Evolutionary conservation across 2,329 filamentous ascomycete genomes (phyloP), one percentile per base, ranked within the genome.

Genomic region (Fusarium sp.): DNA sequence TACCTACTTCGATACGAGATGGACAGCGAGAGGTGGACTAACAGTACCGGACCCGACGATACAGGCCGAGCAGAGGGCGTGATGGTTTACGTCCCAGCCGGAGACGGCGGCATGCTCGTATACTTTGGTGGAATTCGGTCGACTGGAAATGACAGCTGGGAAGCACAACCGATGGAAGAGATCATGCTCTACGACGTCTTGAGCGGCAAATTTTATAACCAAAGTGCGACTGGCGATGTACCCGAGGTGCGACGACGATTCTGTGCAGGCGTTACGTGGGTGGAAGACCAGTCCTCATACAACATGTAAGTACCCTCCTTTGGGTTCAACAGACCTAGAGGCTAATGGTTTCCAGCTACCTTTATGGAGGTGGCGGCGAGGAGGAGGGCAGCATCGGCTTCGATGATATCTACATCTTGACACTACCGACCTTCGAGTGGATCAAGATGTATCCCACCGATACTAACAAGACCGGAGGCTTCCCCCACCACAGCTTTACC

Each of bases 391-490:
- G 81, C 13, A 25, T 58, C 4, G 87, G 86, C 20, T 90, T 83
- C 69, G 87, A 89, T 72, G 87, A 90, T 75, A 80, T 86, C 34
- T 90, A 89, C 70, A 84, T 89, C 58, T 79, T 90, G 25, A 83
- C 84, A 2, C 76, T 90, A 11, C 88, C 88, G 2, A 85, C 85
- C 2, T 90, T 90, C 73, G 85, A 81, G 7, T 90, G 88, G 88
- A 84, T 88, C 63, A 85, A 84, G 64, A 81, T 83, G 69, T 87
- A 82, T 64, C 85, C 84, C 6, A 77, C 77, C 49, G 76, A 81
- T 59, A 73, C 73, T 51, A 78, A 81, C 61, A 73, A 72, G 20
- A 81, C 79, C 1, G 78, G 81, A 44, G 74, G 73, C 38, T 80
- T 79, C 36, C 83, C 82, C 13, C 86, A 88, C 68, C 83, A 89